Percentiles rank a stretch among this genome's conserved stretches.
phyloP scores from a whole-genome alignment of 257 asterid genomes.

The Marsdenia floribunda region DNA sequence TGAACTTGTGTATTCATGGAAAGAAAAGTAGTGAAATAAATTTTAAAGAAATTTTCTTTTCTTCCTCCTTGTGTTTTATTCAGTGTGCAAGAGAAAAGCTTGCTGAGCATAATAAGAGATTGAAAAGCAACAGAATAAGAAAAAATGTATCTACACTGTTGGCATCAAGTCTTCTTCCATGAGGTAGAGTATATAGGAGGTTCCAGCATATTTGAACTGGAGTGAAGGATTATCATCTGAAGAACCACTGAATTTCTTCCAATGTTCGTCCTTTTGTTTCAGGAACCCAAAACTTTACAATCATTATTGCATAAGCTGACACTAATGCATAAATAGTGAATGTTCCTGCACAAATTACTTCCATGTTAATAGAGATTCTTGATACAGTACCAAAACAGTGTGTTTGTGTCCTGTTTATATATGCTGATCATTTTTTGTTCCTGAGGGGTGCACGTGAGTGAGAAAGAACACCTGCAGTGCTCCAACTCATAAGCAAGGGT shows the following conservation, averaged over 20 bases:
- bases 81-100: neutral
- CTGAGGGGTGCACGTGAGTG: slow-evolving; percentile 15
- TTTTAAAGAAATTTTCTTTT: slow-evolving; percentile 6
- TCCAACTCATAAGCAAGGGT: slow-evolving; percentile 79
- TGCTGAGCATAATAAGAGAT: neutral
- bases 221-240: slow-evolving; percentile 34
- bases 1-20: neutral
- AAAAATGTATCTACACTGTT: neutral
- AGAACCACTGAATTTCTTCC: slow-evolving; percentile 70
- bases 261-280: slow-evolving; percentile 88
- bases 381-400: neutral
- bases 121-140: neutral
- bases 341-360: slow-evolving; percentile 54
- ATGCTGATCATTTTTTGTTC: neutral
- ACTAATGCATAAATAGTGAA: slow-evolving; percentile 50
- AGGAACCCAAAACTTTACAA: slow-evolving; percentile 72
- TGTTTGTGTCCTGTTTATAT: neutral
- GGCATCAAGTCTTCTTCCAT: neutral
- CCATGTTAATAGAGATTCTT: neutral
- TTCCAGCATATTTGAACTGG: neutral
- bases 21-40: slow-evolving; percentile 1
- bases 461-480: slow-evolving; percentile 64
- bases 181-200: neutral
- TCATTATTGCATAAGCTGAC: slow-evolving; percentile 50
- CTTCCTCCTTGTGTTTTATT: slow-evolving; percentile 12